Evolutionary conservation across 331 rosid genomes (phyloP), one percentile per base, ranked within the genome.

Genomic region (Telfairia occidentalis): DNA sequence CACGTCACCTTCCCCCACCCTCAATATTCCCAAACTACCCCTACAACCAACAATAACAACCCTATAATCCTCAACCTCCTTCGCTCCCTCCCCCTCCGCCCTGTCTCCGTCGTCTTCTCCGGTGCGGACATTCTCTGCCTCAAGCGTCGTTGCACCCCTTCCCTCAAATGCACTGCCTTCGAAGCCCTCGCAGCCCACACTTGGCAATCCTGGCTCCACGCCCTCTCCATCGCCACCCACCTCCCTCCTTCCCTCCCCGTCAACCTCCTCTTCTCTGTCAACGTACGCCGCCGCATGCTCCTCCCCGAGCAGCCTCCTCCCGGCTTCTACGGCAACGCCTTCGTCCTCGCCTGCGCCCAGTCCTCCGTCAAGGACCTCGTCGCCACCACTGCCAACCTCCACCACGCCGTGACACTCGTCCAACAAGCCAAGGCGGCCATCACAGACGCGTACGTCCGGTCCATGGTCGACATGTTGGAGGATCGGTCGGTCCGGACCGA

Each of bases 131-230:
- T 87, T 55, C 86, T 84, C 57, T 81, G 35, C 49, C 83, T 93
- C 21, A 90, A 91, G 76, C 77, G 86, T 23, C 95, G 82, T 37
- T 90, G 92, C 60, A 76, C 38, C 0, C 92, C 96, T 0, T 83
- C 90, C 2, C 81, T 87, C 0, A 92, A 87, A 30, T 84, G 94
- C 82, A 90, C 88, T 29, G 43, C 91, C 29, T 93, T 93, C 29
- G 97, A 93, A 77, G 87, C 86, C 42, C 75, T 91, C 0, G 97
- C 98, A 0, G 76, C 97, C 0, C 98, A 93, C 86, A 91, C 95
- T 55, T 93, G 98, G 98, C 92, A 96, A 28, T 87, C 90, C 6
- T 93, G 98, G 98, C 82, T 91, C 58, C 73, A 82, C 21, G 78
- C 82, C 46, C 63, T 78, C 5, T 21, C 11, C 10, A 12, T 5